Evolutionary conservation across 495 filamentous ascomycete genomes (phyloP).

Genomic region (Saxophila tyrrhenica): DNA sequence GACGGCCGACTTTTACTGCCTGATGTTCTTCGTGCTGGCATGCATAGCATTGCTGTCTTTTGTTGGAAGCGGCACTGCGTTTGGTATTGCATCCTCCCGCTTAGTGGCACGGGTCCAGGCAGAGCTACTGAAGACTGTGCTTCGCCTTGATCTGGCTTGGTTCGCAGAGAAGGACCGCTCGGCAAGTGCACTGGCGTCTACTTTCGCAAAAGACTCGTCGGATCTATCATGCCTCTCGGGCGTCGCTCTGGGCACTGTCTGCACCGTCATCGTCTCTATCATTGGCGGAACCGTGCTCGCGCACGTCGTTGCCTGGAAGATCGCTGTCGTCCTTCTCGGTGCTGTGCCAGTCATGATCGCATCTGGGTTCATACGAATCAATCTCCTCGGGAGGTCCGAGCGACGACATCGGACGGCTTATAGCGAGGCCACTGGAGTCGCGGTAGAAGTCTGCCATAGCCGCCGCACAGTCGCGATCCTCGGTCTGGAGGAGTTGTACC

Average conservation of each 20-base stretch:
- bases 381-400: conserved; percentile 38
- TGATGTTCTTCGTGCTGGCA: conserved; percentile 45
- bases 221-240: conserved; percentile 28
- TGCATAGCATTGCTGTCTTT: conserved; percentile 38
- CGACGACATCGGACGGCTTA: conserved; percentile 50
- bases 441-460: conserved; percentile 45
- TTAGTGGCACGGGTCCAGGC: conserved; percentile 27
- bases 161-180: conserved; percentile 37
- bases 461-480: conserved; percentile 49
- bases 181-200: conserved; percentile 39
- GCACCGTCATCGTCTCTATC: conserved; percentile 18
- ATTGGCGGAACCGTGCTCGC: conserved; percentile 23
- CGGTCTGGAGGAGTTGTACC: conserved; percentile 40
- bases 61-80: conserved; percentile 34
- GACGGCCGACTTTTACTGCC: conserved; percentile 36
- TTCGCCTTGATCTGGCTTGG: conserved; percentile 41
- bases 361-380: conserved; percentile 19
- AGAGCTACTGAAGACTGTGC: conserved; percentile 37
- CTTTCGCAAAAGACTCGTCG: conserved; percentile 42
- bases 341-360: conserved; percentile 23
- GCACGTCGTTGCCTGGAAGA: conserved; percentile 24
- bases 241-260: conserved; percentile 21
- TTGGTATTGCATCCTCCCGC: conserved; percentile 39
- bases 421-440: conserved; percentile 41
- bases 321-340: conserved; percentile 22